Percentiles rank a stretch among this genome's conserved stretches.
These are phyloP conservation scores for Lactarius vividus DNA, from an alignment of 768 basidiomycete species.

Conservation along the genomic window DNA sequence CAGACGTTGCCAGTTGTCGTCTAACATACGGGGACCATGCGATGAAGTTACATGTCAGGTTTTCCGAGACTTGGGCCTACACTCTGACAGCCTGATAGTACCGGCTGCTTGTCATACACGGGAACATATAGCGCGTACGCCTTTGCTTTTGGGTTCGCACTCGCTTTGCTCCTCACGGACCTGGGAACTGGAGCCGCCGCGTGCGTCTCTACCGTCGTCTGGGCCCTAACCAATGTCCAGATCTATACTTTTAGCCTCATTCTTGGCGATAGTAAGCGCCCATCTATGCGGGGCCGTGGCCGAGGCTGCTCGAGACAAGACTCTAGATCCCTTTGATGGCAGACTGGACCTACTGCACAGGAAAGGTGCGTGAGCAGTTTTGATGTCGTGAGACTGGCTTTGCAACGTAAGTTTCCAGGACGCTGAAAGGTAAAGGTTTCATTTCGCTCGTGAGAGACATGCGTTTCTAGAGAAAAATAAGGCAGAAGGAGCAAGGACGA, in stretches of 20 bases:
- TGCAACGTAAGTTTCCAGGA: background rate
- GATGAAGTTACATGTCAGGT: background rate
- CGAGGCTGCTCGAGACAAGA: no score
- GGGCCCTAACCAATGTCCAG: no score
- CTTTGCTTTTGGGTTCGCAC: background rate
- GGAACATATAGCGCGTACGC: background rate
- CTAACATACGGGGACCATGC: background rate
- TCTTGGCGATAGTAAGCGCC: background rate
- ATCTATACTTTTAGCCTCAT: background rate
- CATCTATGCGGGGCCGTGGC: background rate
- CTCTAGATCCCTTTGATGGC: background rate
- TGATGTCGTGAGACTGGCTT: slow-evolving; percentile 45
- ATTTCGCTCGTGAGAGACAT: background rate
- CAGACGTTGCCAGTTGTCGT: background rate
- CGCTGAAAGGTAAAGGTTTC: background rate
- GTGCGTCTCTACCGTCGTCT: background rate
- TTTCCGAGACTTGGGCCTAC: background rate
- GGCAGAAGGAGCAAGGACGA: background rate
- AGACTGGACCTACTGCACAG: background rate
- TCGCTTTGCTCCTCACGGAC: background rate
- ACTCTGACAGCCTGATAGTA: background rate
- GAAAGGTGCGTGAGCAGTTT: slow-evolving; percentile 1
- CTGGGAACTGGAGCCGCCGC: background rate
- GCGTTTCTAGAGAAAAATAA: background rate
- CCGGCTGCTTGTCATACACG: slow-evolving; percentile 2